Conservation (phyloP, 108 stramenopile genomes). For the Bacterosira constricta region DNA sequence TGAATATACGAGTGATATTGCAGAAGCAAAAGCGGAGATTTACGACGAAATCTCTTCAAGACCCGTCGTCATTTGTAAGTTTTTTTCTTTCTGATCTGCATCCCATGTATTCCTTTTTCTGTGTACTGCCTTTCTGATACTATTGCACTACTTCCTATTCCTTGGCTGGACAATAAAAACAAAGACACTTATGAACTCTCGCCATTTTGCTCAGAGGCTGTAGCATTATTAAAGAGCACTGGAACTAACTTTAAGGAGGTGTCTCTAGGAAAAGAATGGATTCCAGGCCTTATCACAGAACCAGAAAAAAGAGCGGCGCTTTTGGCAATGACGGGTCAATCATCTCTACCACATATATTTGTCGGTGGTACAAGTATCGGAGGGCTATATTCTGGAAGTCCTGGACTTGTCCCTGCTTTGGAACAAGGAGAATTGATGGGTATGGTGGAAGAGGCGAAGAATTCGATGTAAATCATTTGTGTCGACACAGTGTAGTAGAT, state of each 20-base stretch:
- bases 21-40: constrained; percentile 56
- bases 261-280: constrained; percentile 73
- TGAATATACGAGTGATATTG: constrained; percentile 36
- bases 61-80: constrained; percentile 67
- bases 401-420: constrained; percentile 63
- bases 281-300: constrained; percentile 62
- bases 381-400: constrained; percentile 71
- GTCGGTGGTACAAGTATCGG: constrained; percentile 64
- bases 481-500: too few relatives aligned
- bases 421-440: constrained; percentile 44
- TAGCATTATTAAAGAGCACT: constrained; percentile 50
- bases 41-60: constrained; percentile 37
- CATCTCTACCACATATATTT: constrained; percentile 72
- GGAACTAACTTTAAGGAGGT: constrained; percentile 56
- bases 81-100: background rate
- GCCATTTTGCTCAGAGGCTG: constrained; percentile 73
- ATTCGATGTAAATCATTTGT: constrained; percentile 10
- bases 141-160: background rate
- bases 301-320: constrained; percentile 65
- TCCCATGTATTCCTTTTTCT: background rate
- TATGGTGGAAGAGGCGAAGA: constrained; percentile 28
- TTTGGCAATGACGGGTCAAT: constrained; percentile 69
- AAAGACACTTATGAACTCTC: constrained; percentile 70
- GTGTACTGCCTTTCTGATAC: background rate
- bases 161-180: background rate